These are phyloP conservation scores for Sclerotinia borealis DNA, from an alignment of 2,329 filamentous ascomycete genomes.

Conservation along the genomic window DNA sequence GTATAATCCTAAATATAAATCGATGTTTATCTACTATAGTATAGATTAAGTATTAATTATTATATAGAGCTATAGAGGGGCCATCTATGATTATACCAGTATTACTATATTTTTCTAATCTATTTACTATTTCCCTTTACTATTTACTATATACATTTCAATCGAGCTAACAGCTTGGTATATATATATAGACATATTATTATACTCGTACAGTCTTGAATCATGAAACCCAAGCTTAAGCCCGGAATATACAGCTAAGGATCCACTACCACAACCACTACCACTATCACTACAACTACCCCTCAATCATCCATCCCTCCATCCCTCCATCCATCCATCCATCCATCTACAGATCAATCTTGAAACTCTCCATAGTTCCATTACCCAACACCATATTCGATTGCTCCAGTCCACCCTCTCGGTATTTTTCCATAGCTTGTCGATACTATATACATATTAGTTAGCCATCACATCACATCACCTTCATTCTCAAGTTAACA, in stretches of 20 bases:
- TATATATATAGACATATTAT: neutral
- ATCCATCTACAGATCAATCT: constrained; percentile 15
- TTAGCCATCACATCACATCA: neutral
- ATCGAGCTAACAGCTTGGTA: neutral
- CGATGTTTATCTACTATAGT: no score
- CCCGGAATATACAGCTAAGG: neutral
- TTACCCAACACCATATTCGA: constrained; percentile 7
- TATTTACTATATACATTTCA: no score
- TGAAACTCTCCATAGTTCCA: neutral
- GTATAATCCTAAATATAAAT: no score
- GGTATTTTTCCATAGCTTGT: constrained; percentile 18
- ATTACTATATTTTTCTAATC: neutral
- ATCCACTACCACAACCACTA: no score
- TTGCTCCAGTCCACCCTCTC: neutral
- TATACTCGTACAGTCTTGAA: no score
- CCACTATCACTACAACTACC: no score
- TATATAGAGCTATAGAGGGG: no score
- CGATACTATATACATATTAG: constrained; percentile 24
- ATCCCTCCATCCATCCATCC: neutral
- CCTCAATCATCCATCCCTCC: neutral
- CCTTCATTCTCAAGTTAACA: neutral
- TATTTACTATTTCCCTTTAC: no score
- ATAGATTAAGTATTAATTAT: no score
- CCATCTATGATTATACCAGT: no score
- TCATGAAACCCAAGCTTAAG: neutral